Evolutionary conservation across 768 basidiomycete species (phyloP), one percentile per base, ranked within the genome.

Genomic region (Tricholoma sp.): DNA sequence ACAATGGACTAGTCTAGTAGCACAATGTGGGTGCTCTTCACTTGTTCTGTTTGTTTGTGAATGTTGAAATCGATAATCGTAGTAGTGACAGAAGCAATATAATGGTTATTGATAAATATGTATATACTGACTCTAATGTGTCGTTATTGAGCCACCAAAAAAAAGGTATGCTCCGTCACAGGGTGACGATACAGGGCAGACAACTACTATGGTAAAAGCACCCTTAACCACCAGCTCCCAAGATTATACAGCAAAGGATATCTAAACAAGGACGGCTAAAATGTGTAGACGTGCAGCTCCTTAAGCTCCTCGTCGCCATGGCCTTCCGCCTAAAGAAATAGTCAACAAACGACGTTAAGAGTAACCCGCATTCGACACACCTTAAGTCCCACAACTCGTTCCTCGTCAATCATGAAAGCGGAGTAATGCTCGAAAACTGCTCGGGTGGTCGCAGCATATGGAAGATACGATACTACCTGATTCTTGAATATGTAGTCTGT

Each of bases 401-500:
- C 59, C 41, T 63, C 65, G 31, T 64, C 65, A 44, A 66, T 61
- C 63, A 66, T 64, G 39, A 56, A 66, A 8, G 58, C 58, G 10
- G 54, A 56, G 47, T 66, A 66, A 18, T 42, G 41, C 24, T 59
- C 57, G 6, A 34, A 34, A 12, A 59, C 39, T 9, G 44, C 48
- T 11, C 60, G 54, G 6, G 44, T 33, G 11, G 37, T 48, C 10
- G 45, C 11, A 53, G 41, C 44, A 39, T 59, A 66, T 11, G 63
- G 63, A 2, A 66, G 57, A 5, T 15, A 29, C 13, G 65, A 58
- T 7, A 29, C 47, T 5, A 66, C 56, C 5, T 24, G 29, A 11
- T 51, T n/a, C 39, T 37, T 12, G 47, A 66, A 66, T 15, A 62
- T 49, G 15, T 53, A 12, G 32, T 33, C 44, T n/a, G 50, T 39